Conservation (phyloP, 495 filamentous ascomycete species). For the Barbatosphaeria neglecta region DNA sequence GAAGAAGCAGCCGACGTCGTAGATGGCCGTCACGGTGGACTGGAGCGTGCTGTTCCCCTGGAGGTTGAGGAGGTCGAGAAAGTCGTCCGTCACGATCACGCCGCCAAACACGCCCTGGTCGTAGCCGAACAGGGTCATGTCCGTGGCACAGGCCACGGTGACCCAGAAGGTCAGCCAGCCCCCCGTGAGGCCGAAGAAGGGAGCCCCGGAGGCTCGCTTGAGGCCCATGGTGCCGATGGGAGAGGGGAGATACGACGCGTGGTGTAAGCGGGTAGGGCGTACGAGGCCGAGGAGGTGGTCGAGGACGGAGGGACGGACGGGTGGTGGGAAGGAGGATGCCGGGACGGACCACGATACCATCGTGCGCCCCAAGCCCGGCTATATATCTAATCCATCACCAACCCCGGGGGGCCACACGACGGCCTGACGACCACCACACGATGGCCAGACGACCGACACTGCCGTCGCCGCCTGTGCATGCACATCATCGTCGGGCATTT, state of each 20-base stretch:
- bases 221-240: not conserved
- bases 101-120: constrained; percentile 49
- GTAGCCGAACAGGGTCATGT: constrained; percentile 43
- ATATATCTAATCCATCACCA: too few species aligned
- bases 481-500: too few species aligned
- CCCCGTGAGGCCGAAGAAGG: constrained; percentile 46
- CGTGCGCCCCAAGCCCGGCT: too few species aligned
- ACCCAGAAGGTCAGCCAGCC: constrained; percentile 50
- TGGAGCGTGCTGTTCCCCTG: constrained; percentile 36
- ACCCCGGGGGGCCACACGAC: too few species aligned
- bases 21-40: constrained; percentile 52
- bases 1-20: constrained; percentile 51
- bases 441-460: too few species aligned
- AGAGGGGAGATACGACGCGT: not conserved
- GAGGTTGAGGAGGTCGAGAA: constrained; percentile 40
- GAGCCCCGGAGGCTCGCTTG: constrained; percentile 7
- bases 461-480: too few species aligned
- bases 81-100: constrained; percentile 44
- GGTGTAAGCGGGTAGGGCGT: too few species aligned
- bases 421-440: too few species aligned
- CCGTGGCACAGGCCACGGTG: constrained; percentile 44
- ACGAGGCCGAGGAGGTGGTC: too few species aligned
- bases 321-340: too few species aligned
- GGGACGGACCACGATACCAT: too few species aligned
- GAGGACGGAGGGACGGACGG: too few species aligned